Base-by-base conservation (phyloP, 805 yeast species). In the Metschnikowia drakensbergensis region DNA sequence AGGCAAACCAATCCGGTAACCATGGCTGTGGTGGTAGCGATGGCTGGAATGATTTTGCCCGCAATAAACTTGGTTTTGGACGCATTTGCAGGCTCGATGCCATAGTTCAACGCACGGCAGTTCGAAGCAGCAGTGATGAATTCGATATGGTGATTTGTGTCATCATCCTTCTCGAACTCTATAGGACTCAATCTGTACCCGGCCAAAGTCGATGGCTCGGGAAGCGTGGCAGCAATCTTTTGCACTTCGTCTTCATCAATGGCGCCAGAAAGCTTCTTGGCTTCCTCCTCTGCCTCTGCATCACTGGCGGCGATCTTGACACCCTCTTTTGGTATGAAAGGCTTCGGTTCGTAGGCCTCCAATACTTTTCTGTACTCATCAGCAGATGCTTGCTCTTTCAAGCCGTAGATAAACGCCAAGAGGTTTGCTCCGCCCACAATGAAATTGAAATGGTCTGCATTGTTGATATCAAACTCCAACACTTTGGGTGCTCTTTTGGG, bases 161-260 rank as follows among this genome's bases (percentile, higher is more conserved):
- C 99, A 67, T 94, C 99, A 71, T 94, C 99, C 71, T 94, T 94
- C 72, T 94, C 99, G 66, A 94, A 94, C 58, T 91, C 98, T 42
- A 86, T 94, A n/a, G 96, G 91, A 30, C 65, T 75, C 59, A 94
- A 75, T 64, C 96, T 79, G 72, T 86, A 91, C 2, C 96, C 97
- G 5, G 92, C 95, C 61, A 94, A 71, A 0, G 91, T 75, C 2
- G 96, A 82, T 35, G 97, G 96, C 47, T 87, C 82, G 28, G 99
- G 99, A 58, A 94, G 77, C 9, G 86, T 75, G 37, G 85, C 82
- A 26, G 95, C 88, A 48, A 94, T 72, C 50, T 75, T 66, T 57
- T 79, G 81, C 55, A 91, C 69, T 47, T 82, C 86, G 53, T 82
- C 87, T 49, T 78, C 76, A 55, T 83, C 94, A 35, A 75, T 57